phyloP scores from a whole-genome alignment of 257 asterid genomes.

The Primulina eburnea region DNA sequence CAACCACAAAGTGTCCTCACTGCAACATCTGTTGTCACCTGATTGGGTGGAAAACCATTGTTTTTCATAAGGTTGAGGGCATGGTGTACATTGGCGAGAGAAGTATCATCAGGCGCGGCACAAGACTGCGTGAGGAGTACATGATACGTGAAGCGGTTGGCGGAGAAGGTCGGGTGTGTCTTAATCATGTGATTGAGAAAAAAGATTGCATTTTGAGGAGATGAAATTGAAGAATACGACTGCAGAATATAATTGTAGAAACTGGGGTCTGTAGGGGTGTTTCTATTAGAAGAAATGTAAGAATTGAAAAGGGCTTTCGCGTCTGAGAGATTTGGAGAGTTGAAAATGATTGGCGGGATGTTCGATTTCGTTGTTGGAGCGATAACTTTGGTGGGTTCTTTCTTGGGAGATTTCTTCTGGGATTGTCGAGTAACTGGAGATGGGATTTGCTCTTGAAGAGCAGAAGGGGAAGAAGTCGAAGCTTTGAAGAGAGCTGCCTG shows the following conservation, averaged over 20 bases:
- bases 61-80: constrained; percentile 67
- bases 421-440: neutral
- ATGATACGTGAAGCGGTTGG: constrained; percentile 66
- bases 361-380: constrained; percentile 19
- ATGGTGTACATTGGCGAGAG: constrained; percentile 52
- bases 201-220: constrained; percentile 71
- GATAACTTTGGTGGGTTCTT: constrained; percentile 24
- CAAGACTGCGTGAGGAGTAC: constrained; percentile 65
- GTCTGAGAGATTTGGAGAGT: constrained; percentile 60
- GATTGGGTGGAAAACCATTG: constrained; percentile 66
- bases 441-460: neutral
- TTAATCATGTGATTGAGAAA: constrained; percentile 81
- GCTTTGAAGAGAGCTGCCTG: neutral
- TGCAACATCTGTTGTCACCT: constrained; percentile 61
- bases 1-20: constrained; percentile 72
- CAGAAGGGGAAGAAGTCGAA: neutral
- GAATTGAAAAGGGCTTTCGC: constrained; percentile 77
- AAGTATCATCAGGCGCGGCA: constrained; percentile 39
- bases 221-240: constrained; percentile 59
- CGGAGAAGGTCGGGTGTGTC: constrained; percentile 69
- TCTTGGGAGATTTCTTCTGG: constrained; percentile 30
- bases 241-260: constrained; percentile 60
- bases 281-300: constrained; percentile 45
- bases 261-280: constrained; percentile 50
- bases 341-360: constrained; percentile 39